Conservation (phyloP, 306 rosid species). For the Leucaena leucocephala region DNA sequence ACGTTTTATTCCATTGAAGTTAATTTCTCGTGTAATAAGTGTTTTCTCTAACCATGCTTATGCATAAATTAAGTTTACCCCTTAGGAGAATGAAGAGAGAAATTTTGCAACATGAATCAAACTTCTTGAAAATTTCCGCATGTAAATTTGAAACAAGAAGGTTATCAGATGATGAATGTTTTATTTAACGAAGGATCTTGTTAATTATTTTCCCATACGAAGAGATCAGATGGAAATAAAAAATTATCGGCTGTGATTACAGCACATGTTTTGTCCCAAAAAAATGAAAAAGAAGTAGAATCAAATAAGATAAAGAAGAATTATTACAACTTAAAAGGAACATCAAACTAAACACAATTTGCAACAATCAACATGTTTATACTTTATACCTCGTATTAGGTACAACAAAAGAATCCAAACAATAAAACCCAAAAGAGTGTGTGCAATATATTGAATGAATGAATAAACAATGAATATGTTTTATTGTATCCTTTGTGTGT, state of each 20-base stretch:
- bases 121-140: too few relatives aligned
- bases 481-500: slow-evolving; percentile 2
- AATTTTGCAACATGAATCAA: too few relatives aligned
- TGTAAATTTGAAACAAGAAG: neutral
- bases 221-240: neutral
- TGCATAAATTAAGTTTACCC: neutral
- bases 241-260: neutral
- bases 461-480: slow-evolving; percentile 20
- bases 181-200: neutral
- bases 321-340: neutral
- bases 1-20: too few relatives aligned
- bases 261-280: neutral
- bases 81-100: neutral
- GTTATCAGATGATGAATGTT: neutral
- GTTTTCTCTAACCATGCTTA: too few relatives aligned
- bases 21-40: too few relatives aligned
- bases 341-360: neutral
- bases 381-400: neutral
- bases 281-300: neutral
- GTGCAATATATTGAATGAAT: neutral
- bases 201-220: neutral
- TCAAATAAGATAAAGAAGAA: neutral
- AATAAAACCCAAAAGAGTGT: neutral
- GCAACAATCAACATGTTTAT: neutral
- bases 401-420: neutral